Conservation (phyloP, 176 grass and related monocot species). For the Aegilops tauschii region DNA sequence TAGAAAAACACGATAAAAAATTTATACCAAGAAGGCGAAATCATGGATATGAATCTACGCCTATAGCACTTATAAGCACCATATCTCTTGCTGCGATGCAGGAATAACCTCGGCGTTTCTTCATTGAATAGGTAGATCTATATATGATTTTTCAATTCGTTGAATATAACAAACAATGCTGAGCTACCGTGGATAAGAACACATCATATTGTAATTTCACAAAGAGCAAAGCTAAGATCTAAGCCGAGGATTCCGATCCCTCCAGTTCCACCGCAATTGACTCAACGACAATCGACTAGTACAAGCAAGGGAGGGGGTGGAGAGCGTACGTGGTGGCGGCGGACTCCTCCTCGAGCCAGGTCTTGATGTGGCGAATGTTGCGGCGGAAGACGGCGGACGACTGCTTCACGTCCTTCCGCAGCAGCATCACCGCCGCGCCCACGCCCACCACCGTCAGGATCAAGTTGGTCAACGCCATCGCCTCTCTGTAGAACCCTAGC, state of each 20-base stretch:
- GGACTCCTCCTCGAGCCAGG: constrained; percentile 92
- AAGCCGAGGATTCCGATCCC: not conserved
- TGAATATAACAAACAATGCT: not conserved
- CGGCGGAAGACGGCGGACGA: constrained; percentile 75
- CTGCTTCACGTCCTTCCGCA: constrained; percentile 88
- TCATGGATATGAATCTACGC: not conserved
- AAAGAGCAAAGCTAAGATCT: not conserved
- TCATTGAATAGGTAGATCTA: not conserved
- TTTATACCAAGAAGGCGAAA: not conserved
- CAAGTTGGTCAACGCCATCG: constrained; percentile 87
- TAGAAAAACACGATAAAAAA: not conserved
- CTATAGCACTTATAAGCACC: not conserved
- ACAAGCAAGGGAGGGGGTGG: not conserved
- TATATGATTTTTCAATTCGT: not conserved
- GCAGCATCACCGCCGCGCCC: constrained; percentile 75
- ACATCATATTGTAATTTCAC: not conserved
- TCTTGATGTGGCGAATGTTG: constrained; percentile 80
- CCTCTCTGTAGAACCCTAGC: constrained; percentile 7
- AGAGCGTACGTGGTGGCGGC: constrained; percentile 59
- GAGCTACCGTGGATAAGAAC: not conserved
- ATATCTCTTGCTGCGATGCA: not conserved
- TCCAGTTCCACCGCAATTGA: not conserved
- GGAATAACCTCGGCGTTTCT: not conserved
- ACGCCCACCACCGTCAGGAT: constrained; percentile 89
- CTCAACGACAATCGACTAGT: not conserved